These are phyloP conservation scores for Botrytis medusae DNA, from an alignment of 2,329 filamentous ascomycete genomes.

Conservation along the genomic window DNA sequence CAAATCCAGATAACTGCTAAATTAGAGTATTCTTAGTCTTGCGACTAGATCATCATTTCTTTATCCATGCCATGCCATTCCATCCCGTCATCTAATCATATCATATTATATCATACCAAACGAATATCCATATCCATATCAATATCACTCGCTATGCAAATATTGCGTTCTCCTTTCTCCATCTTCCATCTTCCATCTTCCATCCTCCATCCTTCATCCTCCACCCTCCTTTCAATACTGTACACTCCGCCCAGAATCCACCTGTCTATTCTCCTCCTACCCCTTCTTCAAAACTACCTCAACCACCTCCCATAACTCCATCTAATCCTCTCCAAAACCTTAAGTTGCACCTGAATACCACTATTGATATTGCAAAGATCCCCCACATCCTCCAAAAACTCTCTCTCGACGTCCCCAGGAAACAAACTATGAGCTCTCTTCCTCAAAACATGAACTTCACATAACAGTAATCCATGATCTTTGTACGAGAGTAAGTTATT, in stretches of 20 bases:
- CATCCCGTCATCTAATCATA: conserved; percentile 10
- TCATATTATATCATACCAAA: not conserved
- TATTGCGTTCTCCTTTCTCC: not conserved
- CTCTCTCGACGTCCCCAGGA: conserved; percentile 71
- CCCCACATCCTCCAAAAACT: conserved; percentile 85
- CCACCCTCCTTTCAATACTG: not conserved
- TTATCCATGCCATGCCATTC: not conserved
- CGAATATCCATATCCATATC: not conserved
- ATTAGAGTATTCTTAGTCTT: not conserved
- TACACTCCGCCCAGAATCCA: not conserved
- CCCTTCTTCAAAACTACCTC: conserved; percentile 23
- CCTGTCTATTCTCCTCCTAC: no score
- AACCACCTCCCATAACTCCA: conserved; percentile 89
- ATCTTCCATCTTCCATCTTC: not conserved
- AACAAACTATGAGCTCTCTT: conserved; percentile 66
- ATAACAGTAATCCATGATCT: conserved; percentile 86
- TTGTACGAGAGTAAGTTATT: conserved; percentile 83
- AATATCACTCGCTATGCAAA: conserved; percentile 2
- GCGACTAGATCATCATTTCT: conserved; percentile 1
- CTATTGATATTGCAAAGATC: conserved; percentile 79
- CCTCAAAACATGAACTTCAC: conserved; percentile 82
- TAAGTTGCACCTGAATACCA: conserved; percentile 74
- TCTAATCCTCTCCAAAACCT: conserved; percentile 77
- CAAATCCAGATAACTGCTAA: not conserved
- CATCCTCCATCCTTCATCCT: not conserved